A percentile compares a stretch with the other conserved stretches of the same genome.
Evolutionary conservation across 257 asterid genomes (phyloP).

Genomic region (Solanum sejunctum): DNA sequence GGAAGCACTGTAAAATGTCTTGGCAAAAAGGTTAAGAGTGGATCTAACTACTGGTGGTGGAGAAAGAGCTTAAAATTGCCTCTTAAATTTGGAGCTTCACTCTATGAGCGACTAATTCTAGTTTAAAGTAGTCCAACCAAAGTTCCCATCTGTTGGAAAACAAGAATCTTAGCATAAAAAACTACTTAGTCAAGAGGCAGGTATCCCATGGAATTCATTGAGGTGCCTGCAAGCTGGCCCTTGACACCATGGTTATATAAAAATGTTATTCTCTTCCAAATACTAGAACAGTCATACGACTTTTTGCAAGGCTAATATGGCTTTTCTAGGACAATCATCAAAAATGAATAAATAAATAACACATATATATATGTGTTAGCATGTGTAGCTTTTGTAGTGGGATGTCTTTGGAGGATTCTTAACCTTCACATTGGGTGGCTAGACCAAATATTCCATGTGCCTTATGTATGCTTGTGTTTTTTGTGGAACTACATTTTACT

Average conservation of each 20-base stretch:
- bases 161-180: background rate
- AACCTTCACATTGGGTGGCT: background rate
- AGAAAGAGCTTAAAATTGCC: background rate
- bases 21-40: background rate
- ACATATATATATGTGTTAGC: background rate
- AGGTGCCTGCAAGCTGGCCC: background rate
- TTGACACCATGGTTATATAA: too few species aligned
- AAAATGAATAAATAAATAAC: background rate
- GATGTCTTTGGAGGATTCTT: background rate
- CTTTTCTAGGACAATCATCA: background rate
- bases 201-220: too few species aligned
- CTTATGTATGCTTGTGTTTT: background rate
- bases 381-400: background rate
- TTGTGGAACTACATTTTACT: background rate
- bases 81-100: background rate
- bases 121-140: background rate
- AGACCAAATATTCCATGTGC: background rate
- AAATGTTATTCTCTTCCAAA: background rate
- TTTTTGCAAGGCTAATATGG: background rate
- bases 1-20: background rate
- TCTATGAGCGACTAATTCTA: background rate
- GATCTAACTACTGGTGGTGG: background rate
- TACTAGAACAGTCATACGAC: background rate
- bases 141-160: background rate
- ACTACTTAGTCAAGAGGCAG: background rate